Base-by-base conservation (phyloP, 805 yeast genomes). In the Yamadazyma laniorum region DNA sequence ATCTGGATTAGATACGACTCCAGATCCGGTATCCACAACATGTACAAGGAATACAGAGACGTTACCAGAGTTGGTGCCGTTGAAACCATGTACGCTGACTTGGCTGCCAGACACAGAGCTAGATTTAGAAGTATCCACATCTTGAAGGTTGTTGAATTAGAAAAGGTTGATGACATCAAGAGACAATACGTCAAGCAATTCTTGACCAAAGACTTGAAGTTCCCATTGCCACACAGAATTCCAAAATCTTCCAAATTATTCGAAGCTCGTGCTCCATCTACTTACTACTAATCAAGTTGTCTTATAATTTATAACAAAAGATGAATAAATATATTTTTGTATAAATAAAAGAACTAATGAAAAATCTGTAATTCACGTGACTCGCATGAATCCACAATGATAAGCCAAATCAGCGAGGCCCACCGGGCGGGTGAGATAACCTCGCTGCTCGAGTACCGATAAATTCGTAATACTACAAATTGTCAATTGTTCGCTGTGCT, bases 61-160 rank as follows among this genome's bases (percentile, higher is more conserved):
- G 95, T 91, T 62, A 77, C 96, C 80, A 93, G 99, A 81, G 95
- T 89, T 53, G 95, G 87, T 73, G 99, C 98, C 59, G 97, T 93
- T 68, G 95, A 86, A 75, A 79, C 93, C 69, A 84, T 93, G 84
- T 93, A 93, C 93, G 90, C 85, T 75, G 99, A 93, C 77, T 85
- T 93, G 85, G 99, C 99, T 76, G 97, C 99, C 61, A 90, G 99
- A 81, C 99, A 93, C 95, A 89, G 99, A 85, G 93, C 99, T 68
- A 89, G 99, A 83, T 93, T 93, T 83, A 88, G 99, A 85, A 84
- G 91, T 59, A 86, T 93, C 75, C 99, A 93, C 87, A 88, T 93
- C 74, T 86, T 93, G 74, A 93, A 93, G 88, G 97, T 93, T 72
- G 97, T 90, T 70, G 98, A 91, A 81, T 83, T 93, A 67, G 95